A percentile compares a stretch with the other conserved stretches of the same genome.
These are phyloP conservation scores for Fremontodendron californicum DNA, from an alignment of 345 rosid species.

Conservation along the genomic window DNA sequence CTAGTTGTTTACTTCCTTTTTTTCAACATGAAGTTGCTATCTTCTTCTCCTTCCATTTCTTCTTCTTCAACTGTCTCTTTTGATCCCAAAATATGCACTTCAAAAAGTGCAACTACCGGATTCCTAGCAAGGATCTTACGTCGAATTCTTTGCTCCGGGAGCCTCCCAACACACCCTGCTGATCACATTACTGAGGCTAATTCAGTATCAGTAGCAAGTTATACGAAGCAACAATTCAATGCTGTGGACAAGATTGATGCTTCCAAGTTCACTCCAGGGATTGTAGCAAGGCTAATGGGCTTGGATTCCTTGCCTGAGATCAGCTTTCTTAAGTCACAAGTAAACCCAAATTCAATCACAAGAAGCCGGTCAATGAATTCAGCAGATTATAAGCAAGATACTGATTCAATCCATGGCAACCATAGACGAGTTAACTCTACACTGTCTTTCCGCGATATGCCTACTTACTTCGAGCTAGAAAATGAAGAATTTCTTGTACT, in stretches of 20 bases:
- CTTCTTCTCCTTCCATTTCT: slow-evolving; percentile 40
- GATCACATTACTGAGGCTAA: slow-evolving; percentile 35
- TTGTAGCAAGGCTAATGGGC: slow-evolving; percentile 86
- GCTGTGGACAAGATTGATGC: slow-evolving; percentile 16
- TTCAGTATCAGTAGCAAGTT: slow-evolving; percentile 23
- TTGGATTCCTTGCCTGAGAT: slow-evolving; percentile 42
- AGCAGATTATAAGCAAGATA: slow-evolving; percentile 23
- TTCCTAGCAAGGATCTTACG: slow-evolving; percentile 53
- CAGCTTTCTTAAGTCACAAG: not conserved
- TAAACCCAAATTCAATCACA: slow-evolving; percentile 23
- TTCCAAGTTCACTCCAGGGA: slow-evolving; percentile 32
- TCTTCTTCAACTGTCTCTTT: slow-evolving; percentile 24
- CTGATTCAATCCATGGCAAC: slow-evolving; percentile 20
- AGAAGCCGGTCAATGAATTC: slow-evolving; percentile 57
- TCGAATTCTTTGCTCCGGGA: slow-evolving; percentile 47
- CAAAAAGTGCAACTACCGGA: slow-evolving; percentile 35
- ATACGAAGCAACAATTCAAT: slow-evolving; percentile 14
- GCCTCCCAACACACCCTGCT: slow-evolving; percentile 59
- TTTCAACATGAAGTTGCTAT: slow-evolving; percentile 33
- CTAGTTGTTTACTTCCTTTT: not conserved
- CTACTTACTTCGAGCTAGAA: slow-evolving; percentile 54
- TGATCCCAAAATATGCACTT: slow-evolving; percentile 28
- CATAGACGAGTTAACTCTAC: slow-evolving; percentile 41
- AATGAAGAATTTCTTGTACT: slow-evolving; percentile 56
- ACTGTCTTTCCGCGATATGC: slow-evolving; percentile 33